Conservation (phyloP, 495 filamentous ascomycete species). For the Podospora comata region DNA sequence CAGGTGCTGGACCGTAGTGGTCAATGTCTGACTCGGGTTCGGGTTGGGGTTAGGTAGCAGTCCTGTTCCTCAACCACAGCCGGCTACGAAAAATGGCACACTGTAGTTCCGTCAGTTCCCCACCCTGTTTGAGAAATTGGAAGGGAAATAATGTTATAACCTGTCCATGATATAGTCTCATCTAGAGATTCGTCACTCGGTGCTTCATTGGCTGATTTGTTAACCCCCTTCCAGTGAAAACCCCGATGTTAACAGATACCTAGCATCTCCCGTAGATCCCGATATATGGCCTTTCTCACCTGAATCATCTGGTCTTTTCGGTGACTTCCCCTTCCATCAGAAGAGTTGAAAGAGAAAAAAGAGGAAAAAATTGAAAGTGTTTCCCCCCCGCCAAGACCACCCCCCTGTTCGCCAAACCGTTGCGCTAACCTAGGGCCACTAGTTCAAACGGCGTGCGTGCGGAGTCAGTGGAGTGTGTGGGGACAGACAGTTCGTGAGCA, state of each 20-base stretch:
- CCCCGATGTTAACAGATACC: too few relatives aligned
- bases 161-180: not conserved
- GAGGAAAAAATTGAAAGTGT: not conserved
- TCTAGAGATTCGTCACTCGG: not conserved
- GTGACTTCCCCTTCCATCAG: not conserved
- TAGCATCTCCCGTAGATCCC: not conserved
- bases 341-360: not conserved
- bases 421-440: not conserved
- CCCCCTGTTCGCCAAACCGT: not conserved
- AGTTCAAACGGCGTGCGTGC: constrained; percentile 3
- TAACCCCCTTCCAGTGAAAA: too few relatives aligned
- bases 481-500: not conserved
- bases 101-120: not conserved
- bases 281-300: not conserved
- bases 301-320: not conserved
- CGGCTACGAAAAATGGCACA: not conserved
- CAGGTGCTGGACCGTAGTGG: not conserved
- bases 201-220: too few relatives aligned
- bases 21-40: not conserved
- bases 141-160: not conserved
- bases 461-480: not conserved
- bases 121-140: not conserved
- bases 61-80: not conserved
- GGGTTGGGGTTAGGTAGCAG: not conserved
- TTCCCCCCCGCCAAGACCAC: too few relatives aligned